Percentiles rank a stretch among this genome's conserved stretches.
phyloP scores from a whole-genome alignment of 2,329 filamentous ascomycete genomes.

The Neofusicoccum laricinum region DNA sequence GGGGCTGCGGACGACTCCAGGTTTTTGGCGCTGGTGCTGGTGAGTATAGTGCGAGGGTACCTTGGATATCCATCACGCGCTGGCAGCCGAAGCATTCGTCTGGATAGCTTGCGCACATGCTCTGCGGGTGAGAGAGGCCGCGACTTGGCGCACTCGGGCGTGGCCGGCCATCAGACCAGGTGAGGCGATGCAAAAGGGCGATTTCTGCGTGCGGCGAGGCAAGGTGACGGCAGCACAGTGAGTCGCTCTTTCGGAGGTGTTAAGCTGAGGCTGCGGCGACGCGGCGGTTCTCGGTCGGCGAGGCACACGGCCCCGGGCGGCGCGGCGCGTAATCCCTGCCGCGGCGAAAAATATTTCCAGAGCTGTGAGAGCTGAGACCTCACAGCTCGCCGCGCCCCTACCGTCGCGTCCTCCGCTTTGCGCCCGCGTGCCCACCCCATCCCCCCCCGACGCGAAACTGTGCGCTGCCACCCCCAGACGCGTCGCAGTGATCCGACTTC shows the following conservation, averaged over 20 bases:
- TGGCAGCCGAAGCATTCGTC: no score
- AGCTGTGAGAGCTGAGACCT: conserved; percentile 4
- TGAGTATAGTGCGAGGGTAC: no score
- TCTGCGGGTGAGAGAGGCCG: no score
- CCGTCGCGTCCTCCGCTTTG: conserved; percentile 8
- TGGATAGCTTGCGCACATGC: no score
- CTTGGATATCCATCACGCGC: no score
- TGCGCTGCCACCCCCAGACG: neutral
- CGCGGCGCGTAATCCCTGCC: no score
- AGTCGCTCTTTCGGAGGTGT: neutral
- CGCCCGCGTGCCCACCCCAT: neutral
- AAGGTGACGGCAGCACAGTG: neutral
- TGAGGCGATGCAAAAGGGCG: no score
- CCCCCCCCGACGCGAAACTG: neutral
- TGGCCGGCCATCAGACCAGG: no score
- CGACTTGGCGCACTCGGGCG: no score
- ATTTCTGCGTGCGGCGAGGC: no score
- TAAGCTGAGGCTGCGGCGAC: neutral
- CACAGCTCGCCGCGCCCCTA: conserved; percentile 5
- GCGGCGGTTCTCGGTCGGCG: neutral
- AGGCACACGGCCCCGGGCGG: neutral
- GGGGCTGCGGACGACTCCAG: no score
- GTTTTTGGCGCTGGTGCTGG: no score
- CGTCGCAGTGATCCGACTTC: neutral
- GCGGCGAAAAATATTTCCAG: conserved; percentile 14